phyloP scores from a whole-genome alignment of 2,329 filamentous ascomycete species.

The Berkeleyomyces basicola region DNA sequence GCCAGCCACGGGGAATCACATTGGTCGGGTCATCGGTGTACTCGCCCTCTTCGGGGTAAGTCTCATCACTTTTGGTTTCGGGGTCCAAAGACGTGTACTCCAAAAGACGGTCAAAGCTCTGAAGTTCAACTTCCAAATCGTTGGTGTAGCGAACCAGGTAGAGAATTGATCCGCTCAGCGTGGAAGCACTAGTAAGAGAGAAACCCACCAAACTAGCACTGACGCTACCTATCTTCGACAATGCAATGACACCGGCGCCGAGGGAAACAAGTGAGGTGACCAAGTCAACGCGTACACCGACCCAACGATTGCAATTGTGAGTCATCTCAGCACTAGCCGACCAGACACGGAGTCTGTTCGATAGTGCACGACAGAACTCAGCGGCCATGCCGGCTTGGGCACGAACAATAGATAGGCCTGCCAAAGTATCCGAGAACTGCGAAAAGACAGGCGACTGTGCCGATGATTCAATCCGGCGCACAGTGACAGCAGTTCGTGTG shows the following conservation, averaged over 20 bases:
- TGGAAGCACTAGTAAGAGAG: conserved; percentile 30
- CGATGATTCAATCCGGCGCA: conserved; percentile 30
- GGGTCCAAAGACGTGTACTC: conserved; percentile 23
- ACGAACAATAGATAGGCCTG: conserved; percentile 27
- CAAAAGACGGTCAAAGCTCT: conserved; percentile 25
- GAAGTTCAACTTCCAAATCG: conserved; percentile 32
- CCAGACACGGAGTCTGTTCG: conserved; percentile 24
- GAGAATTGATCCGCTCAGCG: conserved; percentile 28
- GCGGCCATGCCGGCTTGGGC: conserved; percentile 26
- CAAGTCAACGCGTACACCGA: conserved; percentile 29
- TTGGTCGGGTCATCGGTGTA: conserved; percentile 18
- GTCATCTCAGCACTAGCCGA: conserved; percentile 25
- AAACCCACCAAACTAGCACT: conserved; percentile 31
- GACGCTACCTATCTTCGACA: conserved; percentile 23
- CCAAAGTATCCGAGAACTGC: conserved; percentile 28
- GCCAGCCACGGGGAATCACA: conserved; percentile 21
- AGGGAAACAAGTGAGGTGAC: conserved; percentile 28
- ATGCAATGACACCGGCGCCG: conserved; percentile 27
- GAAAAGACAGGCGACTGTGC: conserved; percentile 32
- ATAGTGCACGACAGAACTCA: conserved; percentile 26
- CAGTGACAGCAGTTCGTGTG: conserved; percentile 27
- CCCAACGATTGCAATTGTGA: conserved; percentile 32
- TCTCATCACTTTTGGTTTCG: conserved; percentile 21
- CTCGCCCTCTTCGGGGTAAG: conserved; percentile 17
- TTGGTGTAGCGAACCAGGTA: conserved; percentile 28